Evolutionary conservation across 2,329 filamentous ascomycete species (phyloP), one percentile per base, ranked within the genome.

Genomic region (Claviceps arundinis): DNA sequence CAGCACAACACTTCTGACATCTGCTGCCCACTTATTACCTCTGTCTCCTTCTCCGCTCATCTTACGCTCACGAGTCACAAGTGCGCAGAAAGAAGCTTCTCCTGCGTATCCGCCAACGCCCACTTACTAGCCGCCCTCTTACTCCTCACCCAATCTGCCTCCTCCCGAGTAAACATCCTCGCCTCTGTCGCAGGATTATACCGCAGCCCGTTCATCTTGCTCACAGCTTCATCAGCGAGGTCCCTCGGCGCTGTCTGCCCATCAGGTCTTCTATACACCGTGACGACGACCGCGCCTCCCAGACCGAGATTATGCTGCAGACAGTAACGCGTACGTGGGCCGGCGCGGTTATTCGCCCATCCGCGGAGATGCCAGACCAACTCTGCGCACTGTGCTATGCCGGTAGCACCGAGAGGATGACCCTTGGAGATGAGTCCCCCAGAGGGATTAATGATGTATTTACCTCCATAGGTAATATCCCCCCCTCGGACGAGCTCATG

Each of bases 401-500:
- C 91, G 0, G 89, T 95, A 0, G 91, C 91, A 37, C 91, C 91
- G 4, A 97, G 81, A 0, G 93, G 91, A 67, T 97, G 91, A 42
- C 91, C 93, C 74, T 97, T 97, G 56, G 87, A 93, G 62, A 97
- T 97, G 52, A 97, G 78, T 1, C 93, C 93, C 44, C 91, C 93
- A 0, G 88, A 95, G 1, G 91, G 91, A 70, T 97, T 97, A 67
- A 97, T 80, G 56, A 97, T 79, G 65, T 87, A 81, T 62, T 80
- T 78, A 47, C 87, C 81, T 51, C 90, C 89, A 66, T 96, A 95
- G 1, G 91, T 97, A 64, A 97, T 95, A 62, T 90, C 89, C 30
- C 90, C 90, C 9, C 70, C 71, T 43, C 89, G 82, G 24, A 97
- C 89, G 68, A 96, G 81, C 69, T 96, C 89, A 66, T 96, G 90